Evolutionary conservation across 768 basidiomycete species (phyloP).

Genomic region (Kwoniella sp.): DNA sequence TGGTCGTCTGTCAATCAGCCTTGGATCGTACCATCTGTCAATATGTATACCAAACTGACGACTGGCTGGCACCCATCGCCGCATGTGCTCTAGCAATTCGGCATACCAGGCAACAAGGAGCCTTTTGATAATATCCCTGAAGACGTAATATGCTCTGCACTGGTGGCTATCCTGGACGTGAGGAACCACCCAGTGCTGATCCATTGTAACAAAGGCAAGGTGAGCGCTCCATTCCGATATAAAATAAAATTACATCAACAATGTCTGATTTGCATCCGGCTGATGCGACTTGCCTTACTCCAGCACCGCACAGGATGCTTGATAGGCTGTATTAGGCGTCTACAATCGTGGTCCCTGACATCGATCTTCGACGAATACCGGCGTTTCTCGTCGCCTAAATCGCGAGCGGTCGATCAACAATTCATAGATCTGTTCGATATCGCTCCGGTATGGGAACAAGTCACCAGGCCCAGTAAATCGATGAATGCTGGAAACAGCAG

Average conservation of each 20-base stretch:
- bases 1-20: too few relatives aligned
- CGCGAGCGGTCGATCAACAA: conserved; percentile 57
- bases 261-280: neutral
- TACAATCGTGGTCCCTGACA: conserved; percentile 56
- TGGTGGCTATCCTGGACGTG: conserved; percentile 55
- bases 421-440: conserved; percentile 58
- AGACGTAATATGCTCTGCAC: conserved; percentile 56
- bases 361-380: conserved; percentile 57
- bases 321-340: conserved; percentile 57
- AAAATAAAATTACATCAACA: too few relatives aligned
- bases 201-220: conserved; percentile 60
- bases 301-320: conserved; percentile 59
- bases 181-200: conserved; percentile 58
- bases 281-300: neutral
- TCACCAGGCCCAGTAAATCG: conserved; percentile 3
- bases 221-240: conserved; percentile 29
- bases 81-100: conserved; percentile 56
- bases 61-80: conserved; percentile 9
- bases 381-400: conserved; percentile 56
- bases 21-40: too few relatives aligned
- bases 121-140: conserved; percentile 55
- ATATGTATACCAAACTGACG: neutral
- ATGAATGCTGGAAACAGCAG: neutral
- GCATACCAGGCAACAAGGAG: conserved; percentile 58
- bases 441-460: conserved; percentile 43